Conservation (phyloP, 345 rosid species). For the Eucalyptus marginata region DNA sequence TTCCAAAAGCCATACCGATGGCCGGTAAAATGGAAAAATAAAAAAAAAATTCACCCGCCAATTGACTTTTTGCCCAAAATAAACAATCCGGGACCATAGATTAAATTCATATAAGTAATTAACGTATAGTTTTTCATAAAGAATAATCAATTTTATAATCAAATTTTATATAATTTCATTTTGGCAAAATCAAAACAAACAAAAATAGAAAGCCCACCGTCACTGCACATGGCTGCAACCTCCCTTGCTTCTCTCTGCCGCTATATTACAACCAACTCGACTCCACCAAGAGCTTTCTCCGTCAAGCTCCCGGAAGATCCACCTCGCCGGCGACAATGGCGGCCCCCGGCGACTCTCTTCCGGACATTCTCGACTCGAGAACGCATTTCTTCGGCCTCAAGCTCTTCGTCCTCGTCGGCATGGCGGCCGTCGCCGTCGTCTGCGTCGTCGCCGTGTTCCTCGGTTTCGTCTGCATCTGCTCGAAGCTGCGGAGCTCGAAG, state of each 20-base stretch:
- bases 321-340: slow-evolving; percentile 34
- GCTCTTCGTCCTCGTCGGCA: slow-evolving; percentile 37
- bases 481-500: slow-evolving; percentile 22
- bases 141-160: not conserved
- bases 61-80: not conserved
- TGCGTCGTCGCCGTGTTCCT: slow-evolving; percentile 20
- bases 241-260: not conserved
- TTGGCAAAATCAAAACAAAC: not conserved
- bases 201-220: not conserved
- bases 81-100: not conserved
- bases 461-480: slow-evolving; percentile 40
- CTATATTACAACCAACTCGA: not conserved
- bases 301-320: not conserved
- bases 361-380: slow-evolving; percentile 3
- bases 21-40: not conserved
- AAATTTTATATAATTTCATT: not conserved
- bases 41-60: too few relatives aligned
- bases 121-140: not conserved
- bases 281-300: not conserved
- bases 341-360: slow-evolving; percentile 6
- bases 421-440: slow-evolving; percentile 4
- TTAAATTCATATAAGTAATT: not conserved
- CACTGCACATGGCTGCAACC: not conserved
- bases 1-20: not conserved
- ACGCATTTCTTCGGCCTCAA: slow-evolving; percentile 43